Evolutionary conservation across 345 rosid species (phyloP).

Genomic region (Cardiospermum halicacabum): DNA sequence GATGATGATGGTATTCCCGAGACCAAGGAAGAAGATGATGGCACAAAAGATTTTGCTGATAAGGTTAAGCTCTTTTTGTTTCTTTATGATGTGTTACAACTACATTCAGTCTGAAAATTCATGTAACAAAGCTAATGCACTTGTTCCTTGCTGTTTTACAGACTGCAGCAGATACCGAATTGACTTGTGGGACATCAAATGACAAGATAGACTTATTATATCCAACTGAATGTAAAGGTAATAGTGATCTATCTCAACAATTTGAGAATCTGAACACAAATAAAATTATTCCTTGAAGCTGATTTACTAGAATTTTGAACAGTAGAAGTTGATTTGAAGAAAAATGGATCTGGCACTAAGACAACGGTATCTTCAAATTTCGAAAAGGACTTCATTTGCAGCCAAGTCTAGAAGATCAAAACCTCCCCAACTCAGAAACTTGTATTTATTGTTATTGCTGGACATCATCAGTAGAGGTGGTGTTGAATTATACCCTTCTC

Average conservation of each 20-base stretch:
- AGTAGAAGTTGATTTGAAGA: constrained; percentile 35
- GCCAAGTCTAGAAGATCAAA: constrained; percentile 46
- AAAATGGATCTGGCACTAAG: constrained; percentile 44
- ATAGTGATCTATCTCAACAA: constrained; percentile 28
- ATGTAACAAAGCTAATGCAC: neutral
- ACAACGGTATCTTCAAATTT: constrained; percentile 38
- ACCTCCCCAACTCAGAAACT: constrained; percentile 78
- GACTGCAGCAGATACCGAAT: constrained; percentile 23
- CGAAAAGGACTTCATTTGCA: constrained; percentile 41
- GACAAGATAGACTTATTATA: constrained; percentile 21
- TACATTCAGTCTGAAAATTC: constrained; percentile 10
- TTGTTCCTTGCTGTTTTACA: constrained; percentile 27
- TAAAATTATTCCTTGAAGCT: constrained; percentile 46
- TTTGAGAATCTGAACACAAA: constrained; percentile 37
- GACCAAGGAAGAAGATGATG: constrained; percentile 55
- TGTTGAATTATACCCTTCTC: too few species aligned
- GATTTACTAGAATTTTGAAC: constrained; percentile 33
- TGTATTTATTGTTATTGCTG: constrained; percentile 44
- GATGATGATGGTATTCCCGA: constrained; percentile 73
- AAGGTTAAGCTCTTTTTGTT: constrained; percentile 39
- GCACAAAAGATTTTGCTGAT: constrained; percentile 29
- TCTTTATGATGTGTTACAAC: neutral
- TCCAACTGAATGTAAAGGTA: constrained; percentile 33
- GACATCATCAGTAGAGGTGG: constrained; percentile 54
- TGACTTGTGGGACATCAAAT: constrained; percentile 29